Conservation (phyloP, 345 rosid genomes). For the Mallotus nudiflorus region DNA sequence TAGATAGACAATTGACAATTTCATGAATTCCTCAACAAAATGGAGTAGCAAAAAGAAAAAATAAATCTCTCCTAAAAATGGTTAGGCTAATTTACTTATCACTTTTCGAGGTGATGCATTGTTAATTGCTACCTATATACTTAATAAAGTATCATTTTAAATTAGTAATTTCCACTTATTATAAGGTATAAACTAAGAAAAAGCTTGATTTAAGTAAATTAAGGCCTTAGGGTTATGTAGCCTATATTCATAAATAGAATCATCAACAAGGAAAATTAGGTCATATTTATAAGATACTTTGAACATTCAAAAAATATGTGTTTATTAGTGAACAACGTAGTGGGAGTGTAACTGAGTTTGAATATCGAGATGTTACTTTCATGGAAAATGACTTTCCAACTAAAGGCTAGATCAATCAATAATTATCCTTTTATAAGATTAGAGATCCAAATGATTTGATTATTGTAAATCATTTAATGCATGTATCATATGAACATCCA, state of each 20-base stretch:
- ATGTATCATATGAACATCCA: no score
- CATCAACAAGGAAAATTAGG: background rate
- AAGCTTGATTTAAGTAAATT: background rate
- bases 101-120: background rate
- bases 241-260: background rate
- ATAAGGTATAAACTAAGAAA: background rate
- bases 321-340: background rate
- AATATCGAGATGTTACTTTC: background rate
- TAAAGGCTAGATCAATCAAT: background rate
- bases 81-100: background rate
- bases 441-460: background rate
- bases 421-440: background rate
- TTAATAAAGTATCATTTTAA: background rate
- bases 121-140: background rate
- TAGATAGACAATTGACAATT: background rate
- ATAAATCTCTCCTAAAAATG: no score
- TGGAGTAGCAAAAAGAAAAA: background rate
- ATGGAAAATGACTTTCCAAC: background rate
- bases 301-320: background rate
- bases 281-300: background rate
- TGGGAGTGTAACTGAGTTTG: background rate
- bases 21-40: no score
- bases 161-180: background rate
- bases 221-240: background rate
- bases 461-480: no score